Percentiles rank a stretch among this genome's conserved stretches.
These are phyloP conservation scores for Dendrobium huoshanense DNA, from an alignment of 106 monocot species.

Conservation along the genomic window DNA sequence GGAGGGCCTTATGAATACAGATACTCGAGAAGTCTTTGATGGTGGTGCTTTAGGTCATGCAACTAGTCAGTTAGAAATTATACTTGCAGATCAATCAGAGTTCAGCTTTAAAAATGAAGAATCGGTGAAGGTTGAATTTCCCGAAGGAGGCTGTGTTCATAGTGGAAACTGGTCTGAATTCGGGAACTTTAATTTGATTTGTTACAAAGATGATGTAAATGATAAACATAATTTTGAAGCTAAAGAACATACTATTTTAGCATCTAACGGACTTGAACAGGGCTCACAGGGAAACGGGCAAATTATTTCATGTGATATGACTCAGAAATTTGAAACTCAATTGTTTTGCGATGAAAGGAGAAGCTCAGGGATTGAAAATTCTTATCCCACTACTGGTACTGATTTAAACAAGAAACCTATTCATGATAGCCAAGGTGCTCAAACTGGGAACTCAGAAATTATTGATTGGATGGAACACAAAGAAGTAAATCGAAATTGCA, in stretches of 20 bases:
- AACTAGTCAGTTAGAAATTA: constrained; percentile 3
- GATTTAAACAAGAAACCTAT: not conserved
- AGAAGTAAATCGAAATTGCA: not conserved
- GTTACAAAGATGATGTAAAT: constrained; percentile 1
- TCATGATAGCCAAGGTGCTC: constrained; percentile 1
- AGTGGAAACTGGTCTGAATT: not conserved
- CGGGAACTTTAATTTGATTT: not conserved
- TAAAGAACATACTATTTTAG: not conserved
- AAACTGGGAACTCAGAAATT: not conserved
- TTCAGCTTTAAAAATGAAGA: not conserved
- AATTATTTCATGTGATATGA: constrained; percentile 3
- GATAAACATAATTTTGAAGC: constrained; percentile 8
- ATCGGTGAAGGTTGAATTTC: constrained; percentile 2
- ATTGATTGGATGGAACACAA: too few relatives aligned
- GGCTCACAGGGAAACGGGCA: not conserved
- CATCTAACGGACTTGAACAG: not conserved
- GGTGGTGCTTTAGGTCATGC: constrained; percentile 3
- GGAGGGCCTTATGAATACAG: not conserved
- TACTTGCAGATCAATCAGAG: not conserved
- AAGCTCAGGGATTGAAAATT: not conserved
- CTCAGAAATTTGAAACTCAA: not conserved
- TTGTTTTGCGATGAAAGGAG: not conserved
- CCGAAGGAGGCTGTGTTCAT: not conserved
- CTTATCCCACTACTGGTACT: not conserved
- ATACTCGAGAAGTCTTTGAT: not conserved